Percentiles rank a stretch among this genome's conserved stretches.
phyloP scores from a whole-genome alignment of 129 eudicot species.

The Chrysanthemum lavandulifolium region DNA sequence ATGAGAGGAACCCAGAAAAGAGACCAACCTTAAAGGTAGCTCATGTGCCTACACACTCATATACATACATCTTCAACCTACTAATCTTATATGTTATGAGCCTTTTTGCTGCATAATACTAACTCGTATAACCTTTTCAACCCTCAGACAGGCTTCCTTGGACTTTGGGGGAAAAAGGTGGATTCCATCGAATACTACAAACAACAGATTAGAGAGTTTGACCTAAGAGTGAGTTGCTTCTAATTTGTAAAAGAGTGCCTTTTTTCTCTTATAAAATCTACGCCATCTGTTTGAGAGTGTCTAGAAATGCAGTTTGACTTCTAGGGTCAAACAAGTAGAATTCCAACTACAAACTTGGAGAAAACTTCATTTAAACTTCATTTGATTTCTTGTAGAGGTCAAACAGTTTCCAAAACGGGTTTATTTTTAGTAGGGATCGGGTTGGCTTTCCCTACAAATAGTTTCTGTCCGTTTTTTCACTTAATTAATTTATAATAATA shows the following conservation, averaged over 20 bases:
- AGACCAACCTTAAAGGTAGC: slow-evolving; percentile 74
- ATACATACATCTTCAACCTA: slow-evolving; percentile 4
- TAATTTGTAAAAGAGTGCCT: not conserved
- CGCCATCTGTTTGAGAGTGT: not conserved
- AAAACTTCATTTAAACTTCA: not conserved
- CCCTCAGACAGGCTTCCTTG: slow-evolving; percentile 83
- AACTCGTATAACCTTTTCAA: not conserved
- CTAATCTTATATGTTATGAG: not conserved
- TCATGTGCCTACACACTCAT: not conserved
- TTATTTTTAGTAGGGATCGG: not conserved
- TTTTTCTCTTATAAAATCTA: not conserved
- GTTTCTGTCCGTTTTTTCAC: too few relatives aligned
- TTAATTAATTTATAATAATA: too few relatives aligned
- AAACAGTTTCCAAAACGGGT: not conserved
- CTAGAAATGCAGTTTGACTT: slow-evolving; percentile 1
- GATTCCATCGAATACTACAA: slow-evolving; percentile 85
- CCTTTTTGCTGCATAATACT: not conserved
- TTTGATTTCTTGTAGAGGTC: not conserved
- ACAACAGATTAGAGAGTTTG: slow-evolving; percentile 57
- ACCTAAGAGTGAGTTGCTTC: slow-evolving; percentile 55
- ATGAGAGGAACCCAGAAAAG: slow-evolving; percentile 75
- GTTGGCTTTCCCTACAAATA: not conserved
- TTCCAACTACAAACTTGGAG: not conserved
- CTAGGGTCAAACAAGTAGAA: not conserved
- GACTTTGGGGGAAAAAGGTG: slow-evolving; percentile 85